Base-by-base conservation (phyloP, 345 rosid genomes). In the Boechera divaricarpa region DNA sequence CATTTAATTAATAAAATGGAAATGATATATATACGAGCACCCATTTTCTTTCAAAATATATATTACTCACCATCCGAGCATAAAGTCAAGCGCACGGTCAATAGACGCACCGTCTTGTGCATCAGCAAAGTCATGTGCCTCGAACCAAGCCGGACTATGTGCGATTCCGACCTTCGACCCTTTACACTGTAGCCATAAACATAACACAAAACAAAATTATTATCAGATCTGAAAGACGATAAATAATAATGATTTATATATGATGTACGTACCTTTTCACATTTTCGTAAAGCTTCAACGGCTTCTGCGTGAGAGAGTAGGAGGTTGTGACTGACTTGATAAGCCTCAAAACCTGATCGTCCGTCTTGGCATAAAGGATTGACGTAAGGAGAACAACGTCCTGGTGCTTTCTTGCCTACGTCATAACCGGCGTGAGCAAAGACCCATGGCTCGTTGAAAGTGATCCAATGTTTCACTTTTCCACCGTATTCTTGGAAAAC, bases 381-480 rank as follows among this genome's bases (percentile, higher is more conserved):
- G 7, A 72, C 69, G 32, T 73, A 73, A 3, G 6, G 0, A 10
- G 86, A 83, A 49, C 86, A 83, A 51, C 86, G 77, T 10, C 83
- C 83, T 10, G 83, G 85, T 29, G 83, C 85, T 18, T 65, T 59
- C 12, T 59, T 61, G 1, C 87, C 87, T 3, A 24, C 38, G 18
- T 76, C 85, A 10, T 81, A 81, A 32, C 83, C 85, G 1, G 75
- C 67, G 5, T 65, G 69, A 1, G 78, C 24, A n/a, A 66, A 78
- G 13, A 59, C 70, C 79, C 54, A 73, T 77, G 90, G 90, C 24
- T 87, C 88, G n/a, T 86, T 87, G 28, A 87, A 57, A 4, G 88
- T 85, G 60, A 78, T 67, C 90, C 90, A 87, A 38, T 81, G 67
- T 36, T 87, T 85, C 7, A 85, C 88, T 67, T 83, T 72, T 13